phyloP scores from a whole-genome alignment of 345 rosid species.

The Cochlearia excelsa region DNA sequence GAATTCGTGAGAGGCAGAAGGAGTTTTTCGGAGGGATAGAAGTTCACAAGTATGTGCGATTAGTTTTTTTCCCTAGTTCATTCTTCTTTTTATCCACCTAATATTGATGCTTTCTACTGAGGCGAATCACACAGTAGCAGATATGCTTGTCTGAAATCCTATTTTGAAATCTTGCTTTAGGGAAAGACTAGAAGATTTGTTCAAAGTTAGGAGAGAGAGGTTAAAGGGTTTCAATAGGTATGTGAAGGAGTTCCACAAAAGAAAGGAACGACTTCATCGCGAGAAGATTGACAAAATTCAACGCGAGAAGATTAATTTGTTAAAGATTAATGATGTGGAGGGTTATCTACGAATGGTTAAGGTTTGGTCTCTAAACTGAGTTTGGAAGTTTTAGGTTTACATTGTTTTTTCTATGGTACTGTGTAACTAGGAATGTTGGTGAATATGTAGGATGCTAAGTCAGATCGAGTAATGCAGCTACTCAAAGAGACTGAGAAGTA shows the following conservation, averaged over 20 bases:
- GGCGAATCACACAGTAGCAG: background rate
- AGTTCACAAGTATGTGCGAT: conserved; percentile 66
- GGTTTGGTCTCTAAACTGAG: conserved; percentile 46
- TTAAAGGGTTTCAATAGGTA: conserved; percentile 81
- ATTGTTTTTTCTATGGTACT: conserved; percentile 11
- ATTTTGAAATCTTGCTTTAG: conserved; percentile 42
- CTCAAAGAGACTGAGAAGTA: conserved; percentile 92
- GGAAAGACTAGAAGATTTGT: conserved; percentile 80
- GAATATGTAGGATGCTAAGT: conserved; percentile 70
- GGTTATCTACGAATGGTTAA: conserved; percentile 95
- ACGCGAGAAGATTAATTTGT: conserved; percentile 88
- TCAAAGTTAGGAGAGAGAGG: conserved; percentile 83
- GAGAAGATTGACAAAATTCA: conserved; percentile 94
- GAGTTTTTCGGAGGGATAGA: conserved; percentile 89
- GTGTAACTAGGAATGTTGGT: background rate
- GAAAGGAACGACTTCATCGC: conserved; percentile 82
- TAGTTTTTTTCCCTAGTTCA: conserved; percentile 5
- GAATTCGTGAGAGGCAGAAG: conserved; percentile 94
- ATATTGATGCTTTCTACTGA: conserved; percentile 1
- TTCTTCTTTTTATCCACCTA: conserved; percentile 8
- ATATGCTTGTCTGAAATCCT: background rate
- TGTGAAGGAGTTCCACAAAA: conserved; percentile 89
- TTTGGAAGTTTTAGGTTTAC: conserved; percentile 11
- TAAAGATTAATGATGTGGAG: conserved; percentile 95
- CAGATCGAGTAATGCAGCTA: conserved; percentile 86